Evolutionary conservation across 2,329 filamentous ascomycete genomes (phyloP), one percentile per base, ranked within the genome.

Genomic region (Phyllosticta citrichinensis): DNA sequence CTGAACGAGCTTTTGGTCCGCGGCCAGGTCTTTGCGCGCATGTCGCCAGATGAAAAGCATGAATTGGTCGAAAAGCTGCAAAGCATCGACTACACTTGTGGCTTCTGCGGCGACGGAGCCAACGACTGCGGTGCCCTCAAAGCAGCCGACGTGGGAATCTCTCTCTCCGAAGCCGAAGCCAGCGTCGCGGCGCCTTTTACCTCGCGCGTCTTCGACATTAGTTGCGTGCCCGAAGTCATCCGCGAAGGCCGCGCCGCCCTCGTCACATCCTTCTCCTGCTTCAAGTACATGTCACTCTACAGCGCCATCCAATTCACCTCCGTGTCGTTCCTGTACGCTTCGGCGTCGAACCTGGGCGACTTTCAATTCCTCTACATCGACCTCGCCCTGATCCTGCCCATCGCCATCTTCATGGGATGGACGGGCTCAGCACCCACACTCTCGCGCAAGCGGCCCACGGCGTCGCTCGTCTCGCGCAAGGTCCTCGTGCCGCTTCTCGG

Each of bases 391-490:
- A 99, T 99, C 69, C 79, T 99, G 2, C 94, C 94, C 4, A 96
- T 99, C 68, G 94, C 94, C 24, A 90, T 99, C 62, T 97, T 97
- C 73, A 99, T 99, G 94, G 92, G 94, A 66, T 97, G 95, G 94
- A 91, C 89, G 24, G 91, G 89, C 5, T 88, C 95, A 1, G 91
- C 87, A 69, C 85, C 86, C 2, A 79, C 82, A 47, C 82, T 99
- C 14, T 88, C 85, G 67, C 84, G 82, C 62, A 99, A 97, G 74
- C 83, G 91, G 40, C 94, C 94, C 3, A 97, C 91, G 0, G 92
- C 94, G 17, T 89, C 93, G 68, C 82, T 99, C 5, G 93, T 99
- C 1, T 95, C 89, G 1, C 83, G 91, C 60, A 99, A 99, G 73
- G 90, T 99, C 2, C 80, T 99, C 55, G 90, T 87, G 0, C 93